phyloP scores from a whole-genome alignment of 2,329 filamentous ascomycete species.

The Aspergillus uvarum region DNA sequence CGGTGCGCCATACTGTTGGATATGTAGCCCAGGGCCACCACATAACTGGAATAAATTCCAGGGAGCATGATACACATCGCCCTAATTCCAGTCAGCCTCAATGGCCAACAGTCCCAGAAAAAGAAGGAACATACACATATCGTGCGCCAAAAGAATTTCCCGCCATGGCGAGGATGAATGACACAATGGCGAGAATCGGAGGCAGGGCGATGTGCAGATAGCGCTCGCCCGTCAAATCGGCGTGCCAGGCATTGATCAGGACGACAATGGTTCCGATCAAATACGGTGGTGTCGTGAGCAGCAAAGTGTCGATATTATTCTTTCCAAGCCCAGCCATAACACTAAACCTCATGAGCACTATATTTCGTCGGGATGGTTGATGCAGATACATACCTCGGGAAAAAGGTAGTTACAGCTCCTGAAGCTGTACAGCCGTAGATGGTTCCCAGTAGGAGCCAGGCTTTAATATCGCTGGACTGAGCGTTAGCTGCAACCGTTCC shows the following conservation, averaged over 20 bases:
- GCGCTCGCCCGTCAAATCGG: not conserved
- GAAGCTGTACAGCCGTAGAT: not conserved
- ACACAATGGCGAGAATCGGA: not conserved
- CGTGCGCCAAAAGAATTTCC: not conserved
- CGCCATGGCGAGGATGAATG: constrained; percentile 1
- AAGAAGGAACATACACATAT: not conserved
- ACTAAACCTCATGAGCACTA: not conserved
- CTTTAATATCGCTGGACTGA: not conserved
- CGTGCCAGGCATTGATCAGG: not conserved
- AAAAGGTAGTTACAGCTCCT: not conserved
- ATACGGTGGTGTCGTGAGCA: constrained; percentile 1
- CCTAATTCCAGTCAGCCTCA: not conserved
- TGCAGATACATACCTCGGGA: not conserved
- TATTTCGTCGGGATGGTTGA: too few species aligned
- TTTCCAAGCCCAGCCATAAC: constrained; percentile 1
- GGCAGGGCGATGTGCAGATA: not conserved
- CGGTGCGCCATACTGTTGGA: not conserved
- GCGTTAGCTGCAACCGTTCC: not conserved
- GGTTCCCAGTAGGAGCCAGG: not conserved
- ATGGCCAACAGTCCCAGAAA: too few species aligned
- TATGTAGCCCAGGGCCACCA: not conserved
- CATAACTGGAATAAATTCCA: not conserved
- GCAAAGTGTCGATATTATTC: constrained; percentile 1
- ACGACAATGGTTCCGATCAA: not conserved
- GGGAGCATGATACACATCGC: constrained; percentile 2